Conservation (phyloP, 1,284 basidiomycete genomes). For the Ceratobasidium theobromae region DNA sequence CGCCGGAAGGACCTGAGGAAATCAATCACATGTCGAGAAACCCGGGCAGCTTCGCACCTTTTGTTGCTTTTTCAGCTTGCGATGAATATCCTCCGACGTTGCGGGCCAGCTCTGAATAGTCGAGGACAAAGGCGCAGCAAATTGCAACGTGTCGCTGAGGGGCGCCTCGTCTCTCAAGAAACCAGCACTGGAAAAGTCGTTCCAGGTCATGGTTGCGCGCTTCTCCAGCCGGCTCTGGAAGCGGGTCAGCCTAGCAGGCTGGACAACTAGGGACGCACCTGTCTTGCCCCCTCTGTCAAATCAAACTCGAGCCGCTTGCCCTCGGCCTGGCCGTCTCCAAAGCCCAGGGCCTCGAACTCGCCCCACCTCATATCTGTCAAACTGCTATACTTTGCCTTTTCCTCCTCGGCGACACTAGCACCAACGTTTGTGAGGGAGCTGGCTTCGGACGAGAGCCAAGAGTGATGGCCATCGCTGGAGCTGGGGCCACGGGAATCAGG, state of each 20-base stretch:
- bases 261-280: slow-evolving; percentile 52
- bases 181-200: slow-evolving; percentile 78
- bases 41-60: no score
- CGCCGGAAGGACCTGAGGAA: slow-evolving; percentile 52
- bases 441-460: neutral
- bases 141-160: slow-evolving; percentile 76
- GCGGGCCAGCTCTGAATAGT: slow-evolving; percentile 70
- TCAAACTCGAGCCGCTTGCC: slow-evolving; percentile 82
- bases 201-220: slow-evolving; percentile 80
- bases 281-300: slow-evolving; percentile 78
- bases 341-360: slow-evolving; percentile 80
- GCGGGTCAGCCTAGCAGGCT: neutral
- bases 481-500: slow-evolving; percentile 17
- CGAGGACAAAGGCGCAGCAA: slow-evolving; percentile 66
- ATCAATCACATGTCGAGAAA: neutral
- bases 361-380: slow-evolving; percentile 86
- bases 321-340: slow-evolving; percentile 52
- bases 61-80: slow-evolving; percentile 79
- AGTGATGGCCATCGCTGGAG: slow-evolving; percentile 7
- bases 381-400: slow-evolving; percentile 68
- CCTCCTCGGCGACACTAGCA: slow-evolving; percentile 39
- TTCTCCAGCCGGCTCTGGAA: slow-evolving; percentile 66
- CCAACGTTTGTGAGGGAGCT: neutral
- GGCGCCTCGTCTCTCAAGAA: slow-evolving; percentile 76
- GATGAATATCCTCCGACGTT: slow-evolving; percentile 68